Evolutionary conservation across 805 yeast species (phyloP), one percentile per base, ranked within the genome.

Genomic region (Candida boleticola): DNA sequence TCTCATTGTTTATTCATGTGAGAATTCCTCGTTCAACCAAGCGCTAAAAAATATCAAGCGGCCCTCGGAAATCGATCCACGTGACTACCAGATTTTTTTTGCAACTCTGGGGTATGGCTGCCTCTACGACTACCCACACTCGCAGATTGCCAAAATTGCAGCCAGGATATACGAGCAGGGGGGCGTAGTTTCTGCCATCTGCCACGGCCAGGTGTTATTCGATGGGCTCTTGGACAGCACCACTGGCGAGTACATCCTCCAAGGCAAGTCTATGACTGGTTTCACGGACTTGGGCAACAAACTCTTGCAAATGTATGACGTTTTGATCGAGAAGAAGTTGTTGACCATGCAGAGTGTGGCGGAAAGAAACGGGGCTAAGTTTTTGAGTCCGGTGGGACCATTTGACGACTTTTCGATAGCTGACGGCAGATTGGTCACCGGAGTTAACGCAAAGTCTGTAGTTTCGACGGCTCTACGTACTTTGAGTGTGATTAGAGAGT

Each of bases 31-130:
- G 2, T 71, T 74, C 57, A 62, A 61, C 50, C 48, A 58, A 34
- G 68, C 61, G 14, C 47, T 79, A 23, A 54, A 58, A 23, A 51
- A 59, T 13, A 55, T 75, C 51, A 74, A 75, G 61, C 71, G 68
- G 46, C 74, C 82, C 5, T 49, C 69, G 13, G 81, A 76, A 21
- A 58, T 80, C 37, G 57, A 75, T 40, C 58, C 82, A 10, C 55
- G 57, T 13, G 79, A 78, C 29, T 82, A 69, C 58, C 69, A 68
- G 35, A 68, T 80, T 45, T 72, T 81, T 56, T 80, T 66, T 50
- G 85, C 83, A 31, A 74, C 84, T 37, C 88, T 80, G 39, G 88
- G 89, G 29, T 88, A 83, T 53, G 88, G 78, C 23, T 66, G 83
- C 22, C 48, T 74, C 31, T 77, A 71, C 48, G 88, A 82, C 57